Evolutionary conservation across 1,284 basidiomycete species (phyloP).

Genomic region (Fomitopsis pinicola): DNA sequence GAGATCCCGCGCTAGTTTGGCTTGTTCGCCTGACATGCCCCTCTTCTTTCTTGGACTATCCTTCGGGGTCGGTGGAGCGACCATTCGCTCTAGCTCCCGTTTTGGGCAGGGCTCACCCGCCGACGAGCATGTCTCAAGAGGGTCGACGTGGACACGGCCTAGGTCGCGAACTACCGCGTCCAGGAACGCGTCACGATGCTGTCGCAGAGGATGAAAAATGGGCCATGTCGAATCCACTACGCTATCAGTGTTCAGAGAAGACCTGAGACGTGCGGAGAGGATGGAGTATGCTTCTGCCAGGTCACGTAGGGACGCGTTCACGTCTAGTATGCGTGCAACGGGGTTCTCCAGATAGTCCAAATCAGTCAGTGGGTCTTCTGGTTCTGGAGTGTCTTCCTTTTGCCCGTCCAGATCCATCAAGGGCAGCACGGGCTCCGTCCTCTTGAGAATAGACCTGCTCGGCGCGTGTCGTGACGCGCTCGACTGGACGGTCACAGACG

Average conservation of each 20-base stretch:
- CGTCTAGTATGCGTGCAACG: slow-evolving; percentile 51
- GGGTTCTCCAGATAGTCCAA: slow-evolving; percentile 58
- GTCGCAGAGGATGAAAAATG: slow-evolving; percentile 62
- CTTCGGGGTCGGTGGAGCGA: slow-evolving; percentile 43
- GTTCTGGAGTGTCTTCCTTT: slow-evolving; percentile 69
- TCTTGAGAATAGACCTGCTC: slow-evolving; percentile 64
- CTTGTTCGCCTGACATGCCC: slow-evolving; percentile 71
- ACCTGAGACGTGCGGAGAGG: slow-evolving; percentile 57
- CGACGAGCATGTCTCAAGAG: slow-evolving; percentile 29
- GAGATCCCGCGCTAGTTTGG: slow-evolving; percentile 71
- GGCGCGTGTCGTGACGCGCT: slow-evolving; percentile 38
- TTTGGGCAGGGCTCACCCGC: not conserved
- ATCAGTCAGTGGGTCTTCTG: slow-evolving; percentile 59
- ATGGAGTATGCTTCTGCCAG: slow-evolving; percentile 70
- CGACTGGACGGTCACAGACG: slow-evolving; percentile 17
- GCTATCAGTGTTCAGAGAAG: slow-evolving; percentile 40
- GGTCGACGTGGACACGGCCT: slow-evolving; percentile 55
- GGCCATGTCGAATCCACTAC: slow-evolving; percentile 62
- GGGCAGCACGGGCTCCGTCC: slow-evolving; percentile 32
- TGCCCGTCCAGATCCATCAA: slow-evolving; percentile 35
- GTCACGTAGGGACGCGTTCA: slow-evolving; percentile 42
- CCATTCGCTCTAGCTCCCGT: slow-evolving; percentile 25
- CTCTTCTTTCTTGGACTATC: slow-evolving; percentile 53
- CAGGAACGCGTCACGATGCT: slow-evolving; percentile 45
- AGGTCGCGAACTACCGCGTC: slow-evolving; percentile 59